phyloP scores from a whole-genome alignment of 768 basidiomycete species.

The Leccinum broughii region DNA sequence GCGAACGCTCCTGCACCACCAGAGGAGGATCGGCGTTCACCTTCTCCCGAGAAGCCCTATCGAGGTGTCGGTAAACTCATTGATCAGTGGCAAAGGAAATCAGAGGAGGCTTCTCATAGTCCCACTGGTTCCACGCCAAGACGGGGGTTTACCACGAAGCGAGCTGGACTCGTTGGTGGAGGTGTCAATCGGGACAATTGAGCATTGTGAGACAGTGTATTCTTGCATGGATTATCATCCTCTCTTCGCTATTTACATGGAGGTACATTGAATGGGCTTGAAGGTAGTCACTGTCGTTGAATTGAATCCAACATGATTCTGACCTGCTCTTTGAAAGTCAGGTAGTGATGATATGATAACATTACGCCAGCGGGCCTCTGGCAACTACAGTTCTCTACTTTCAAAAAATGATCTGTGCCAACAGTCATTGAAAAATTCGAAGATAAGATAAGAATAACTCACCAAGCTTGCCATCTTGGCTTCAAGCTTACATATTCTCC shows the following conservation, averaged over 20 bases:
- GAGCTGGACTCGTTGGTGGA: slow-evolving; percentile 36
- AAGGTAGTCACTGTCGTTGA: too few relatives aligned
- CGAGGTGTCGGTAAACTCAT: slow-evolving; percentile 68
- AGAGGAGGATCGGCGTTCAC: slow-evolving; percentile 42
- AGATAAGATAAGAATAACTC: too few relatives aligned
- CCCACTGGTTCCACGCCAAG: slow-evolving; percentile 33
- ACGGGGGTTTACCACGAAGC: slow-evolving; percentile 43
- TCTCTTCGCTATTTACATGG: not conserved
- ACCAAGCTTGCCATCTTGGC: too few relatives aligned
- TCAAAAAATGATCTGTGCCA: too few relatives aligned
- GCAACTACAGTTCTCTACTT: too few relatives aligned
- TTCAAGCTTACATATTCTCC: too few relatives aligned
- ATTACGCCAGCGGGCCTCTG: too few relatives aligned
- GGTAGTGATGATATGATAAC: too few relatives aligned
- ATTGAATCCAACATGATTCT: too few relatives aligned
- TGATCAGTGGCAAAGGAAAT: too few relatives aligned
- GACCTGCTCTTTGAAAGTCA: too few relatives aligned
- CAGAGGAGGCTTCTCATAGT: slow-evolving; percentile 27
- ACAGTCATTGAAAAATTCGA: too few relatives aligned
- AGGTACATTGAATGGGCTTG: not conserved
- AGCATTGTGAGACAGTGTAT: not conserved
- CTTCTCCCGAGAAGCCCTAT: slow-evolving; percentile 77
- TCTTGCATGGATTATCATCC: slow-evolving; percentile 1
- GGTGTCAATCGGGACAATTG: slow-evolving; percentile 19
- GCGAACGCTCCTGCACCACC: slow-evolving; percentile 14